Conservation (phyloP, 176 grass and related monocot genomes). For the Aegilops bicornis region DNA sequence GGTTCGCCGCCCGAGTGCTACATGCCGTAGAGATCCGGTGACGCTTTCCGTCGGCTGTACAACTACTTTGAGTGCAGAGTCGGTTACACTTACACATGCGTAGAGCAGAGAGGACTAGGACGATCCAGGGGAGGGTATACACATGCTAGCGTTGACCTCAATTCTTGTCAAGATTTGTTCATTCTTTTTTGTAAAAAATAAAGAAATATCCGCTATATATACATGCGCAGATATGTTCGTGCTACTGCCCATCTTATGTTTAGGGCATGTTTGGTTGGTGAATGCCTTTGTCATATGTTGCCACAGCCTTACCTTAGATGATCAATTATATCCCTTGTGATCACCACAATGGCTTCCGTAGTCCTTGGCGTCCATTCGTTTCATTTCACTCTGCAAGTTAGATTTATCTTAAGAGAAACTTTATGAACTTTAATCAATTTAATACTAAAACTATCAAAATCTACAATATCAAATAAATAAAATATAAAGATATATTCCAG, state of each 20-base stretch:
- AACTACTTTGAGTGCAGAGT: constrained; percentile 28
- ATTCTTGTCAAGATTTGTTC: not conserved
- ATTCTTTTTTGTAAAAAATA: constrained; percentile 31
- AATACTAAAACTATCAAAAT: too few species aligned
- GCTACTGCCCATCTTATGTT: not conserved
- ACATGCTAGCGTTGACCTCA: not conserved
- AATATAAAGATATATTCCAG: too few species aligned
- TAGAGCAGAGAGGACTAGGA: not conserved
- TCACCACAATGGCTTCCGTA: too few species aligned
- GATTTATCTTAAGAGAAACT: too few species aligned
- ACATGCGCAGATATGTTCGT: not conserved
- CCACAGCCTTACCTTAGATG: too few species aligned
- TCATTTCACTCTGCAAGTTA: too few species aligned
- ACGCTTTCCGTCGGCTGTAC: not conserved
- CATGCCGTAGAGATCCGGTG: constrained; percentile 31
- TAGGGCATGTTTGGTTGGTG: too few species aligned
- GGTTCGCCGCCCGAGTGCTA: constrained; percentile 45
- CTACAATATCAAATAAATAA: too few species aligned
- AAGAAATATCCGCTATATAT: not conserved
- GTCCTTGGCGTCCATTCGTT: too few species aligned
- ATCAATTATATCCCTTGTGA: too few species aligned
- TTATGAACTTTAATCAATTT: too few species aligned
- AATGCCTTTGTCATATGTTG: too few species aligned
- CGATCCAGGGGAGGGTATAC: not conserved
- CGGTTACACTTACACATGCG: not conserved